A percentile compares a stretch with the other conserved stretches of the same genome.
phyloP scores from a whole-genome alignment of 345 rosid genomes.

The Heritiera littoralis region DNA sequence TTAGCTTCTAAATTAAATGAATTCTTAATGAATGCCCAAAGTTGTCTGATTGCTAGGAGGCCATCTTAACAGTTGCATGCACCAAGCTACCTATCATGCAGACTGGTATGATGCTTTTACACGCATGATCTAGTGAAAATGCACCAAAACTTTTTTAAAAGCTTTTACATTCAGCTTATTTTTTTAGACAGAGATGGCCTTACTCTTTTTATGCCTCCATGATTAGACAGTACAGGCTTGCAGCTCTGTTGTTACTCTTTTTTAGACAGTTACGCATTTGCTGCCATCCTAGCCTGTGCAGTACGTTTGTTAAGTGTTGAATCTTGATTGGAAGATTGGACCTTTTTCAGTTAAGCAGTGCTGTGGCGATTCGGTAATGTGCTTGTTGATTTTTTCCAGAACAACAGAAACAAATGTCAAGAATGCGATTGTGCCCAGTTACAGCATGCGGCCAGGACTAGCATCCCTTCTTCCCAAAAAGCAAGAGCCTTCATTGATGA shows the following conservation, averaged over 20 bases:
- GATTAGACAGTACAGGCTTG: background rate
- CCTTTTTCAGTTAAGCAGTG: background rate
- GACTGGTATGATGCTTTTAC: background rate
- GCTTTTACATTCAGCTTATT: background rate
- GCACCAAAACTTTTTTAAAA: background rate
- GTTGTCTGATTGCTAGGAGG: background rate
- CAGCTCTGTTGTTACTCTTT: background rate
- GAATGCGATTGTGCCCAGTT: conserved; percentile 40
- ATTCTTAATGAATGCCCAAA: background rate
- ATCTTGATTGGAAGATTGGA: background rate
- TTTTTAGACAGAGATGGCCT: background rate
- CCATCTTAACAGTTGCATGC: background rate
- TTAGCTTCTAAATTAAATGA: conserved; percentile 6
- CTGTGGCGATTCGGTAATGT: conserved; percentile 8
- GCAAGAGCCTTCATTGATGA: conserved; percentile 53
- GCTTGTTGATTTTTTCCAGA: conserved; percentile 38
- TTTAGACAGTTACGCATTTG: background rate
- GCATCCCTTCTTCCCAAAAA: conserved; percentile 56
- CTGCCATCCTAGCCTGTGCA: background rate
- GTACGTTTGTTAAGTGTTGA: background rate
- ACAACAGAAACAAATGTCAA: conserved; percentile 38
- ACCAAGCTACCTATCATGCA: background rate
- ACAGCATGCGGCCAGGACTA: conserved; percentile 41
- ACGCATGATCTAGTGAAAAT: background rate
- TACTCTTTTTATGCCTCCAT: background rate